Evolutionary conservation across 768 basidiomycete species (phyloP), one percentile per base, ranked within the genome.

Genomic region (Favolaschia claudopus): DNA sequence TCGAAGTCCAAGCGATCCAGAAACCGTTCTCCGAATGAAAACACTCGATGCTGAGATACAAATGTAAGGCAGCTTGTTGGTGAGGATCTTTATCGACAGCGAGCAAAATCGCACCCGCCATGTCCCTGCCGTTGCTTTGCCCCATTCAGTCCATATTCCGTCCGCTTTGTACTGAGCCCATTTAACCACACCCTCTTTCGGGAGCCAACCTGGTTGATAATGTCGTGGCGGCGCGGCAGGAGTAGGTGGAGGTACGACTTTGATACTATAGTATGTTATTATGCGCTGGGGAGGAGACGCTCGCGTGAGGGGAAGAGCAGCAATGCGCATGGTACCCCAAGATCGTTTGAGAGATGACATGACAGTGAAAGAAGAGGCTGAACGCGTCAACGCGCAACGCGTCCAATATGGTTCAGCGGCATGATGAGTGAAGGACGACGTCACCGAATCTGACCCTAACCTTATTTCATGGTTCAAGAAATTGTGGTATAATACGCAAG

Each of bases 1-100:
- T 93, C 92, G 63, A 92, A 93, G 47, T 92, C 92, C 60, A 92
- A 77, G 20, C 83, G 79, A 72, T 92, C 89, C 20, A 88, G 78
- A 2, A 92, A 70, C 20, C 83, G 83, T 75, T 92, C 88, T 24
- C 92, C 92, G 34, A 80, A 74, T 62, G 82, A 74, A 68, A 86
- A 89, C 13, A 84, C 75, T 70, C 80, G 85, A 25, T 84, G 70
- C 91, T 93, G 61, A 27, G 63, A 25, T 56, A 46, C 58, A 33
- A n/a, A 28, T 56, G n/a, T n/a, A n/a, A n/a, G n/a, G n/a, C n/a
- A n/a, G n/a, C n/a, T n/a, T n/a, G n/a, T n/a, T n/a, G n/a, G n/a
- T n/a, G n/a, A n/a, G n/a, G n/a, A n/a, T n/a, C n/a, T n/a, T n/a
- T n/a, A n/a, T n/a, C 13, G 15, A 44, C 28, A 32, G 38, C 19